Conservation (phyloP, 331 rosid species). For the Rosa hybrid region DNA sequence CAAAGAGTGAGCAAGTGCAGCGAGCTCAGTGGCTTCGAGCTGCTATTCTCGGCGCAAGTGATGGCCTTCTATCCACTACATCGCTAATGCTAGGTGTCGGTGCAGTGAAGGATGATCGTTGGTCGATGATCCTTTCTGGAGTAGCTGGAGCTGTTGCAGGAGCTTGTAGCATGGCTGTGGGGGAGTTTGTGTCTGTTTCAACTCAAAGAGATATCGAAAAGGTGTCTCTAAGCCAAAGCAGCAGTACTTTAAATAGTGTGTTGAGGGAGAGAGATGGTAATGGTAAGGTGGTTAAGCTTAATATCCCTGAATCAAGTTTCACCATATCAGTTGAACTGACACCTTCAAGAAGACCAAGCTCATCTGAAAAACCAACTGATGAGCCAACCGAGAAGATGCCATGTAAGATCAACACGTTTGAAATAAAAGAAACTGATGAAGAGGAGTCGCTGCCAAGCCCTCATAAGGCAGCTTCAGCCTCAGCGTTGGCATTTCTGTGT, state of each 20-base stretch:
- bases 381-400: background rate
- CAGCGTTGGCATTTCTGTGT: constrained; percentile 26
- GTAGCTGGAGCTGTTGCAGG: constrained; percentile 27
- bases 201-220: constrained; percentile 31
- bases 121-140: constrained; percentile 20
- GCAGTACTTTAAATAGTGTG: background rate
- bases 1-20: constrained; percentile 11
- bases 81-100: constrained; percentile 30
- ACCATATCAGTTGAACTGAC: constrained; percentile 16
- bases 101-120: constrained; percentile 13
- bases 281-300: constrained; percentile 2
- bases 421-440: background rate
- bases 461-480: constrained; percentile 27
- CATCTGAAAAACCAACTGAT: background rate
- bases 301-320: constrained; percentile 9
- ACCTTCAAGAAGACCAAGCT: constrained; percentile 4
- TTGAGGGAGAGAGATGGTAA: background rate
- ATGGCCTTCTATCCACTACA: constrained; percentile 8
- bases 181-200: constrained; percentile 29
- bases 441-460: constrained; percentile 19
- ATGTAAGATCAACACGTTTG: background rate
- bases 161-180: constrained; percentile 33
- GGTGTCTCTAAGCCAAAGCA: background rate
- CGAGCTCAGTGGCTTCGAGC: constrained; percentile 30
- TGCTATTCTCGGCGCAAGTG: constrained; percentile 17